Conservation (phyloP, 2,329 filamentous ascomycete species). For the Penicillium hesseltinei region DNA sequence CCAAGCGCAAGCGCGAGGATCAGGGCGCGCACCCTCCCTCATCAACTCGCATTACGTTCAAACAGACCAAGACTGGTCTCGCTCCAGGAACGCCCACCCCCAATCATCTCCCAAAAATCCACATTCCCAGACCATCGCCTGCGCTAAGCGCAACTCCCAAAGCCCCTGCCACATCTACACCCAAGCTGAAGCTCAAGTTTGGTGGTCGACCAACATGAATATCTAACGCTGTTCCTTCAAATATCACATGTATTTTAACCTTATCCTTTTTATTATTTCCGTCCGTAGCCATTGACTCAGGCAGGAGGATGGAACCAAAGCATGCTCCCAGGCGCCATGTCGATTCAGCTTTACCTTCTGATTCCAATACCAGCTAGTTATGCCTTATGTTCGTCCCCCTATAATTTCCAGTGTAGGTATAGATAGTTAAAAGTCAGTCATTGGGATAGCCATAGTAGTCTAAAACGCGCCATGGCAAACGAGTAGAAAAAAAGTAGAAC, state of each 20-base stretch:
- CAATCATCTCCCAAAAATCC: constrained; percentile 30
- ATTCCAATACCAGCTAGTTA: constrained; percentile 12
- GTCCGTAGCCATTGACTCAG: background rate
- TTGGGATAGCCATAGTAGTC: constrained; percentile 4
- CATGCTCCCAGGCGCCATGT: constrained; percentile 17
- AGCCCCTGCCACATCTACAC: constrained; percentile 29
- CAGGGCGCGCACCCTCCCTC: constrained; percentile 33
- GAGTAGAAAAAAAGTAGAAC: constrained; percentile 7
- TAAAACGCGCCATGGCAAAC: constrained; percentile 2
- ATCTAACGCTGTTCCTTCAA: constrained; percentile 7
- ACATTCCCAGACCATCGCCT: constrained; percentile 35
- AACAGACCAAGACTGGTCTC: constrained; percentile 37
- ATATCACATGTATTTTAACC: constrained; percentile 19
- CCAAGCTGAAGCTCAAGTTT: constrained; percentile 46
- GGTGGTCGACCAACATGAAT: constrained; percentile 34
- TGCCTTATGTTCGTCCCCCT: background rate
- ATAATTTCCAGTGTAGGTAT: background rate
- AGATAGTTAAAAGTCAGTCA: background rate
- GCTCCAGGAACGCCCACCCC: constrained; percentile 27
- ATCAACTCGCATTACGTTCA: constrained; percentile 43
- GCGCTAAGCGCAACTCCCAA: constrained; percentile 29
- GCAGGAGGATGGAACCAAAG: background rate
- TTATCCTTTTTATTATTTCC: constrained; percentile 16
- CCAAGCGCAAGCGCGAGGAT: constrained; percentile 44
- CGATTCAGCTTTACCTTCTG: constrained; percentile 9